Conservation (phyloP, 306 rosid genomes). For the Lotus japonicus region DNA sequence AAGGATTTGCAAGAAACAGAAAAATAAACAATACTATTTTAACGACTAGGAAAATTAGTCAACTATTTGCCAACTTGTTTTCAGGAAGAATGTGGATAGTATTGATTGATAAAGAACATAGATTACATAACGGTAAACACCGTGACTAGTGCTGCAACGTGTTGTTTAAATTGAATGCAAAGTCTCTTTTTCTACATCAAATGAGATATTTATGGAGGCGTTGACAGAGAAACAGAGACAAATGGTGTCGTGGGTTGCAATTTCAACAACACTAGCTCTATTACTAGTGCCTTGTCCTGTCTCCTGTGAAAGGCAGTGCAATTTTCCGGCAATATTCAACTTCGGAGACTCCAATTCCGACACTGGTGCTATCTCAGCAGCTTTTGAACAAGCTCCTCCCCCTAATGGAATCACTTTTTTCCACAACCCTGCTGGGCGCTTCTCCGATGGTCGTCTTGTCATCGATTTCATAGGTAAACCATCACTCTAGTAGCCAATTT, state of each 20-base stretch:
- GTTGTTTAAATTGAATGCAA: neutral
- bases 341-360: slow-evolving; percentile 64
- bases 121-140: too few relatives aligned
- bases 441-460: slow-evolving; percentile 52
- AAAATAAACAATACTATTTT: too few relatives aligned
- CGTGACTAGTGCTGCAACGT: neutral
- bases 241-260: neutral
- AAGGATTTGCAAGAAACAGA: too few relatives aligned
- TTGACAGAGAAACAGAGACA: neutral
- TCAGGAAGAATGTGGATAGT: neutral
- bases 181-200: neutral
- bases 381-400: slow-evolving; percentile 50
- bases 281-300: neutral
- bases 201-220: neutral
- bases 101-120: too few relatives aligned
- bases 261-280: neutral
- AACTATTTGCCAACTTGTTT: too few relatives aligned
- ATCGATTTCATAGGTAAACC: slow-evolving; percentile 59
- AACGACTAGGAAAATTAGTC: too few relatives aligned
- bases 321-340: slow-evolving; percentile 47
- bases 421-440: slow-evolving; percentile 43
- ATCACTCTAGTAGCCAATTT: too few relatives aligned
- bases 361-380: slow-evolving; percentile 52
- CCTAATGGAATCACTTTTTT: slow-evolving; percentile 59
- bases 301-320: slow-evolving; percentile 7